Evolutionary conservation across 176 grass and related monocot genomes (phyloP), one percentile per base, ranked within the genome.

Genomic region (Bolboschoenus planiculmis): DNA sequence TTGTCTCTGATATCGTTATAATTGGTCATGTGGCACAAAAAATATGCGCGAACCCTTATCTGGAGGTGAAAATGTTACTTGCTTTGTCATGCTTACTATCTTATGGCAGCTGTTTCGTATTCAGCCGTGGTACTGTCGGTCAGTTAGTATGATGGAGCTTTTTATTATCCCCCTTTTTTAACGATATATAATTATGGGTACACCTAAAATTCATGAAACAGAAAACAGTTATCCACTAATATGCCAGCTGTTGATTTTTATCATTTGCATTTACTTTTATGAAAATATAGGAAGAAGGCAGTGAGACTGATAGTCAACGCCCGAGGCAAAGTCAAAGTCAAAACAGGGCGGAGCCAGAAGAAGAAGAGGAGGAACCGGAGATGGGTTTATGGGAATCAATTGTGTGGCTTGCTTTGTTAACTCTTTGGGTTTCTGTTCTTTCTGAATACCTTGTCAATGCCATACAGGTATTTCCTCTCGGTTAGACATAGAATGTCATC

Each of bases 361-460:
- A 81, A 78, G 90, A 88, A 57, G 82, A 91, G 29, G 90, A 92
- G 60, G 76, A 88, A 57, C 72, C 90, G 16, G 92, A 90, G 26
- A 91, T 97, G 82, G 87, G 95, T 58, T 85, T 97, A 86, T 85
- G 85, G 84, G 91, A 93, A 61, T 83, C 95, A 46, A 46, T 97
- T 88, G 43, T 54, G 24, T 97, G 95, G 95, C 90, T 97, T 66
- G 77, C 90, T 59, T 85, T 88, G 44, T 84, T 97, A 75, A 97
- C 92, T 6, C 33, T 88, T 30, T 84, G 88, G 55, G 66, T 97
- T 35, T 87, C 95, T 46, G 30, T 92, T 37, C 86, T 97, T 86
- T 97, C 95, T 67, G 85, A 97, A 76, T 94, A 97, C 84, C 79
- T 97, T 55, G 90, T 97, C 79, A 84, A 85, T 88, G 87, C 92